These are phyloP conservation scores for Caloboletus firmus DNA, from an alignment of 1,284 basidiomycete species.

Conservation along the genomic window DNA sequence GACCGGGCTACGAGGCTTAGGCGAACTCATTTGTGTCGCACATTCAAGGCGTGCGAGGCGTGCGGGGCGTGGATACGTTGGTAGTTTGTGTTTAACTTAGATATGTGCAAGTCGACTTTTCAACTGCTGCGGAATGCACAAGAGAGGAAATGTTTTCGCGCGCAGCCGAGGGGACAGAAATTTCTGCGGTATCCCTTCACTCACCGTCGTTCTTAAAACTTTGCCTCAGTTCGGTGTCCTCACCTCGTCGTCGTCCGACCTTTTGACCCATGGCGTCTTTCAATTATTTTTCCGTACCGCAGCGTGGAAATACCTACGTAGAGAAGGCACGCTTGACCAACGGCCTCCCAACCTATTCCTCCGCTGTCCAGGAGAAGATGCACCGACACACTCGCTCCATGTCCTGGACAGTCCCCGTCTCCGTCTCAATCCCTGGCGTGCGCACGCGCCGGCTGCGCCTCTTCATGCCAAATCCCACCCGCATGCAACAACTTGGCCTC, in stretches of 20 bases:
- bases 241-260: constrained; percentile 9
- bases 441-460: constrained; percentile 51
- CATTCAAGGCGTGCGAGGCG: constrained; percentile 70
- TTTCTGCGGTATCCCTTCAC: constrained; percentile 12
- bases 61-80: constrained; percentile 69
- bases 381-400: constrained; percentile 47
- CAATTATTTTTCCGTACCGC: constrained; percentile 45
- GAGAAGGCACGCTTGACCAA: constrained; percentile 47
- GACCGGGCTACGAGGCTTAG: constrained; percentile 79
- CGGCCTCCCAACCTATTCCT: constrained; percentile 58
- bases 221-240: constrained; percentile 5
- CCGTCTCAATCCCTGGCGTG: constrained; percentile 60
- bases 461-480: constrained; percentile 62
- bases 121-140: constrained; percentile 27
- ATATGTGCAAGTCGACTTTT: not conserved
- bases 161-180: constrained; percentile 14
- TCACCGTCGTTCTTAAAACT: constrained; percentile 12
- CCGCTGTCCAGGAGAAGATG: constrained; percentile 69
- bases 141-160: constrained; percentile 30
- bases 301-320: constrained; percentile 46
- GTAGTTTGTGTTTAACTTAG: constrained; percentile 30
- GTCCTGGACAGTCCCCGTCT: constrained; percentile 61
- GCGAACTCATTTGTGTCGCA: constrained; percentile 77
- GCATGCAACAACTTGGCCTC: constrained; percentile 57
- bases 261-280: constrained; percentile 45